These are phyloP conservation scores for Plasmodium gonderi DNA, from an alignment of 169 alveolate genomes.

Conservation along the genomic window DNA sequence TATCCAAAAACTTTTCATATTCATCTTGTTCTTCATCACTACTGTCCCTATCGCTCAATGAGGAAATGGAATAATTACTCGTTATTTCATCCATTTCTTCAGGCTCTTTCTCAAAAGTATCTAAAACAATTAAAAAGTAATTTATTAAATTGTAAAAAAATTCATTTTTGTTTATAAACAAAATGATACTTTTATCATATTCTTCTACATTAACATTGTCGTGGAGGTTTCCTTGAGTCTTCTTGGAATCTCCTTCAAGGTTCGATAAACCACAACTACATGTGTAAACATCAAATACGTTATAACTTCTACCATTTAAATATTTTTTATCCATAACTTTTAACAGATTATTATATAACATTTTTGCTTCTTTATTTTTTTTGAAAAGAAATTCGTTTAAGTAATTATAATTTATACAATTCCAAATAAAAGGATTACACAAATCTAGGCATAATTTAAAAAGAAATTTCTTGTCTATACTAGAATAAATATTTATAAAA, in stretches of 20 bases:
- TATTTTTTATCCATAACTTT: conserved; percentile 51
- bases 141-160: conserved; percentile 68
- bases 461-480: conserved; percentile 70
- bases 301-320: conserved; percentile 26
- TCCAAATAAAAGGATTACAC: conserved; percentile 73
- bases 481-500: conserved; percentile 70
- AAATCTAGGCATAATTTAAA: conserved; percentile 58
- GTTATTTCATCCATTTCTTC: not conserved
- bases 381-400: conserved; percentile 54
- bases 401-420: conserved; percentile 20
- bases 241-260: not conserved
- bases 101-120: conserved; percentile 6
- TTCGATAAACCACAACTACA: not conserved
- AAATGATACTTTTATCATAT: conserved; percentile 37
- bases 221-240: not conserved
- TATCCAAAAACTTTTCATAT: conserved; percentile 4
- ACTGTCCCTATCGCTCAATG: conserved; percentile 21
- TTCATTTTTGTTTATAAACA: conserved; percentile 58
- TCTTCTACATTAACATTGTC: not conserved
- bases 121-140: conserved; percentile 66
- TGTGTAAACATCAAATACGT: conserved; percentile 16
- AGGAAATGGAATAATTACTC: conserved; percentile 11
- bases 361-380: conserved; percentile 55
- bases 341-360: conserved; percentile 26
- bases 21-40: conserved; percentile 6